These are phyloP conservation scores for Kodamaea alishanica DNA, from an alignment of 1,139 yeast genomes.

Conservation along the genomic window DNA sequence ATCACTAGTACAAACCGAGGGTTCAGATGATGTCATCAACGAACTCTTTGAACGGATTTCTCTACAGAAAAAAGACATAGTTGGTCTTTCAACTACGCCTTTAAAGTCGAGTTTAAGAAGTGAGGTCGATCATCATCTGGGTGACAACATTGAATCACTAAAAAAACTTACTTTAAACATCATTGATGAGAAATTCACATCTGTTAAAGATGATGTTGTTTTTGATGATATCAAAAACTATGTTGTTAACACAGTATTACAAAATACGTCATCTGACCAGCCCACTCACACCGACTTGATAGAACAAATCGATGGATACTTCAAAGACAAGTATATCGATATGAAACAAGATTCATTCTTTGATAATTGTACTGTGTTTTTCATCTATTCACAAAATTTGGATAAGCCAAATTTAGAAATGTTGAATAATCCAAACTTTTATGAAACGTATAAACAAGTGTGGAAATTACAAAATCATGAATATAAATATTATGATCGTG, in stretches of 20 bases:
- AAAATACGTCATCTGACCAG: conserved; percentile 8
- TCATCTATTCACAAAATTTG: conserved; percentile 6
- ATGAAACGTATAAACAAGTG: conserved; percentile 7
- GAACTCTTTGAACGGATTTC: neutral
- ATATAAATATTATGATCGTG: conserved; percentile 9
- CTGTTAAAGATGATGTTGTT: conserved; percentile 3
- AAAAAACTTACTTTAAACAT: conserved; percentile 4
- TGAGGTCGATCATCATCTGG: conserved; percentile 4
- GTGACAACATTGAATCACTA: conserved; percentile 1
- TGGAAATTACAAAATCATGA: conserved; percentile 10
- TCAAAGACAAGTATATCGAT: conserved; percentile 20
- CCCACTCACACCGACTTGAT: conserved; percentile 7
- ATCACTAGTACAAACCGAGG: conserved; percentile 1
- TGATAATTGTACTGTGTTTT: conserved; percentile 10
- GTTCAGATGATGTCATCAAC: neutral
- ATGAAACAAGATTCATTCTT: conserved; percentile 17
- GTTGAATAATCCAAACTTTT: conserved; percentile 7
- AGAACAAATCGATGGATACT: conserved; percentile 15
- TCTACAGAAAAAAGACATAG: too few species aligned
- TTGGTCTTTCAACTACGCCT: neutral
- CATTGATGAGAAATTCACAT: conserved; percentile 3
- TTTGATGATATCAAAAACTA: conserved; percentile 12
- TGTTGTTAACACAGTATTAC: conserved; percentile 17
- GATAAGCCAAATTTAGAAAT: neutral
- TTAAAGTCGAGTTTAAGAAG: neutral